phyloP scores from a whole-genome alignment of 805 yeast species.

The Starmerella stigmatis region DNA sequence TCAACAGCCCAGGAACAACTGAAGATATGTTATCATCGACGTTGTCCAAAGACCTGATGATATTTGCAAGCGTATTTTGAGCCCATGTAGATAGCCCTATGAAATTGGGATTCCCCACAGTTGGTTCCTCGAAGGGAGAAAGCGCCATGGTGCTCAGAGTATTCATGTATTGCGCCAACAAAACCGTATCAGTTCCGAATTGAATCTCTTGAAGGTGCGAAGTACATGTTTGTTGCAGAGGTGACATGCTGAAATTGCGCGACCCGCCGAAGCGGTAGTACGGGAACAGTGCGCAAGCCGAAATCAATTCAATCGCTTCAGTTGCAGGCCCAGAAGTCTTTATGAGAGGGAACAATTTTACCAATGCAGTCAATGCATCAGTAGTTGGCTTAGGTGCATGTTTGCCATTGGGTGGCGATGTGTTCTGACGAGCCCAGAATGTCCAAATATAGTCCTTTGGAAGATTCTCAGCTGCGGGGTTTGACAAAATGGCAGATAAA shows the following conservation, averaged over 20 bases:
- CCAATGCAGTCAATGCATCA: conserved; percentile 39
- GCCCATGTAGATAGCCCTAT: conserved; percentile 14
- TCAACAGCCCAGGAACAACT: not conserved
- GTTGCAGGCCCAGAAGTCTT: not conserved
- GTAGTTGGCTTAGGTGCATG: conserved; percentile 41
- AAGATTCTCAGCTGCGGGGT: conserved; percentile 20
- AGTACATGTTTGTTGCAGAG: conserved; percentile 52
- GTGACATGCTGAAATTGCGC: conserved; percentile 40
- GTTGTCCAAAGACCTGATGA: not conserved
- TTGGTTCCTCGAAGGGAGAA: conserved; percentile 16
- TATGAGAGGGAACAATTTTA: conserved; percentile 13
- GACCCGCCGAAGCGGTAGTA: conserved; percentile 35
- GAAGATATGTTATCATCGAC: not conserved
- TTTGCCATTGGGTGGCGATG: conserved; percentile 30
- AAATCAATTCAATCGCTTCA: conserved; percentile 10
- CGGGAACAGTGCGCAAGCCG: conserved; percentile 20
- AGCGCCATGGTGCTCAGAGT: conserved; percentile 12
- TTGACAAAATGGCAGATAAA: conserved; percentile 39
- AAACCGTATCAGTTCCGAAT: conserved; percentile 13
- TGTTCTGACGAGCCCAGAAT: conserved; percentile 36
- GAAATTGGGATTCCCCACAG: conserved; percentile 11
- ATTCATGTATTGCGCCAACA: conserved; percentile 11
- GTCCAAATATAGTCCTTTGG: conserved; percentile 24
- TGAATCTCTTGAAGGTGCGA: conserved; percentile 34
- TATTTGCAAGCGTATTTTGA: conserved; percentile 2